Evolutionary conservation across 2,329 filamentous ascomycete genomes (phyloP).

Genomic region (Dendrostoma leiphaemia): DNA sequence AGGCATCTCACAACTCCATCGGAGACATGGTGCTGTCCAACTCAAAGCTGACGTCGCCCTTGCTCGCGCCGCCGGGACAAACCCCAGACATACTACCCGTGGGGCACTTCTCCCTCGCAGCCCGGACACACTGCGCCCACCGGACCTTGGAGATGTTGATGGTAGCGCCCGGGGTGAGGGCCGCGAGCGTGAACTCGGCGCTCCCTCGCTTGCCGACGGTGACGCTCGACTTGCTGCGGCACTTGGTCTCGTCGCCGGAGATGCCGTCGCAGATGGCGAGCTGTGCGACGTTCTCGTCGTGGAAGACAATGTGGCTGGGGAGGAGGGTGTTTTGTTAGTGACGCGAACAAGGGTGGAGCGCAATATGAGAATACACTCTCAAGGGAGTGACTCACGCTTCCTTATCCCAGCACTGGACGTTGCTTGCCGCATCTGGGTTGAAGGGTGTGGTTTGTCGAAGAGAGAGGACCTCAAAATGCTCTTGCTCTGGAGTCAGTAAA

Average conservation of each 20-base stretch:
- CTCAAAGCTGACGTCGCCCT: constrained; percentile 43
- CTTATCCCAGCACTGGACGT: constrained; percentile 39
- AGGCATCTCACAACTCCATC: neutral
- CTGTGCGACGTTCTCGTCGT: constrained; percentile 58
- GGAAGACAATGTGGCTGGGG: constrained; percentile 41
- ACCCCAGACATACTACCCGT: constrained; percentile 45
- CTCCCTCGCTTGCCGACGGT: constrained; percentile 46
- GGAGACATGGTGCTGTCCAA: constrained; percentile 28
- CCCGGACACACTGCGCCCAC: constrained; percentile 54
- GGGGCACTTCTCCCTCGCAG: constrained; percentile 49
- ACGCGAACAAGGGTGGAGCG: neutral
- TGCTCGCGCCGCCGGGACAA: constrained; percentile 46
- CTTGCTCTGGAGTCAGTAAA: neutral
- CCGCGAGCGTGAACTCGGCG: constrained; percentile 45
- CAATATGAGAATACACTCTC: too few relatives aligned
- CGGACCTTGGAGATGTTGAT: constrained; percentile 52
- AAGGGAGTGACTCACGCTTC: constrained; percentile 40
- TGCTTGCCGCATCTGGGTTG: constrained; percentile 39
- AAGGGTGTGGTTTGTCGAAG: constrained; percentile 37
- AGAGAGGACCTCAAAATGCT: constrained; percentile 43
- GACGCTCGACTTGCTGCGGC: constrained; percentile 40
- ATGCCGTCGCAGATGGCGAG: constrained; percentile 60
- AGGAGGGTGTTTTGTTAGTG: constrained; percentile 8
- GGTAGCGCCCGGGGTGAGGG: constrained; percentile 39
- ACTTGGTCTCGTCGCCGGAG: constrained; percentile 41